A percentile compares a stretch with the other conserved stretches of the same genome.
Conservation (phyloP, 768 basidiomycete genomes). For the Mycena amicta region DNA sequence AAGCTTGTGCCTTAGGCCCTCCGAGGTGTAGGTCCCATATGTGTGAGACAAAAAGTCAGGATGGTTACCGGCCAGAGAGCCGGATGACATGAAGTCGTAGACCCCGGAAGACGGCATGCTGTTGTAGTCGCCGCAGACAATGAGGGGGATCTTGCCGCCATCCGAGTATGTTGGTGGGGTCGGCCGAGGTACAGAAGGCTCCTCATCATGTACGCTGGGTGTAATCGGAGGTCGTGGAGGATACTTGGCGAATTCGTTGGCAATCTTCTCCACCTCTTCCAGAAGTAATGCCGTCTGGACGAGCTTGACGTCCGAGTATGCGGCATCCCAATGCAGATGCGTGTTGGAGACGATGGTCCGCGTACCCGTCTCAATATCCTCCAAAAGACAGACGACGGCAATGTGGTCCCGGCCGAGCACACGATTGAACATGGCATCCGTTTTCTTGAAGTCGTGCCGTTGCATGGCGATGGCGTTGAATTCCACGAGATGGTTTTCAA, state of each 20-base stretch:
- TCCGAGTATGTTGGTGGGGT: slow-evolving; percentile 75
- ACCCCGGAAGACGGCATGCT: slow-evolving; percentile 85
- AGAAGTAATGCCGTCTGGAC: slow-evolving; percentile 92
- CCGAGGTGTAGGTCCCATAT: slow-evolving; percentile 91
- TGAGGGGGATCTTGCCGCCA: slow-evolving; percentile 84
- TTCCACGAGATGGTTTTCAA: slow-evolving; percentile 92
- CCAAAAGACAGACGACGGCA: slow-evolving; percentile 83
- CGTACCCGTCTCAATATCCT: slow-evolving; percentile 84
- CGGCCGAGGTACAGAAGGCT: slow-evolving; percentile 38
- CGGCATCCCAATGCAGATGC: slow-evolving; percentile 93
- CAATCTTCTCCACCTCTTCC: slow-evolving; percentile 92
- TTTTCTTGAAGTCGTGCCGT: slow-evolving; percentile 92
- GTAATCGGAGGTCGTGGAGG: slow-evolving; percentile 62
- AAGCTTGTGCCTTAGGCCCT: slow-evolving; percentile 80
- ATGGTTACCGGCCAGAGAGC: slow-evolving; percentile 71
- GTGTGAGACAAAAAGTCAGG: slow-evolving; percentile 89
- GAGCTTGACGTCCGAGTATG: slow-evolving; percentile 93
- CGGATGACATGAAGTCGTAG: slow-evolving; percentile 85
- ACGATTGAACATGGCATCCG: slow-evolving; percentile 99
- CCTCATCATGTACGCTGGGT: slow-evolving; percentile 26
- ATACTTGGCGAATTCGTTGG: slow-evolving; percentile 79
- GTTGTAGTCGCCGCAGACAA: slow-evolving; percentile 97
- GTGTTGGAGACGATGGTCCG: slow-evolving; percentile 88
- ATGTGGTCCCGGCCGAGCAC: slow-evolving; percentile 95
- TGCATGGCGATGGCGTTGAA: slow-evolving; percentile 93